Base-by-base conservation (phyloP, 176 grass and related monocot genomes). In the Carex myosuroides region DNA sequence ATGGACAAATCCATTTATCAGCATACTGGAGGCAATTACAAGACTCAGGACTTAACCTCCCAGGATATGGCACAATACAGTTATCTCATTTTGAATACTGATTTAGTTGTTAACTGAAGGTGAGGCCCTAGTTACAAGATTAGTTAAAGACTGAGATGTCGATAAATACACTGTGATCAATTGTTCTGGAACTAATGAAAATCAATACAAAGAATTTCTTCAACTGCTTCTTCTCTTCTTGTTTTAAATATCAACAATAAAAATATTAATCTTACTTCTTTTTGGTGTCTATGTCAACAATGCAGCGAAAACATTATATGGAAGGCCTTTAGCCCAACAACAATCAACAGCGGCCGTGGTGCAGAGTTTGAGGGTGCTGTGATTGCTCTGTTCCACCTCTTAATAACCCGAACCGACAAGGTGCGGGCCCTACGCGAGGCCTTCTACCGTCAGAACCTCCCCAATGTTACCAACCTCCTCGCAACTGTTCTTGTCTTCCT, bases 341-440 rank as follows among this genome's bases (percentile, higher is more conserved):
- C 88, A 62, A 89, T 89, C 70, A 89, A 89, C 53, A 89, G 84
- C 26, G 88, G 88, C 3, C 88, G 88, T 13, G 88, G 88, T 79
- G 88, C 88, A 29, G 88, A 89, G 83, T 89, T 89, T 86, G 88
- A 89, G 70, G 88, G 88, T 68, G 84, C 88, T 64, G 88, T 86
- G 8, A 89, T 89, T 83, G 88, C 88, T 29, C 74, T 89, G 18
- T 89, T 89, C 50, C 88, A 89, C 20, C 70, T 89, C 8, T 63
- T 89, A 42, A 89, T 89, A 33, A 86, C 79, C 37, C 79, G 84
- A 70, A 70, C 84, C 48, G 84, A 89, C 79, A 89, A 89, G 69
- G 84, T 89, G 13, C 88, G 84, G 14, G 88, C 84, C 14, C 88
- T 89, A 53, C 88, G 88, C 4, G 88, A 89, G 84, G 84, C 88